Percentiles rank a stretch among this genome's conserved stretches.
Conservation (phyloP, 768 basidiomycete genomes). For the Fomitopsis serialis region DNA sequence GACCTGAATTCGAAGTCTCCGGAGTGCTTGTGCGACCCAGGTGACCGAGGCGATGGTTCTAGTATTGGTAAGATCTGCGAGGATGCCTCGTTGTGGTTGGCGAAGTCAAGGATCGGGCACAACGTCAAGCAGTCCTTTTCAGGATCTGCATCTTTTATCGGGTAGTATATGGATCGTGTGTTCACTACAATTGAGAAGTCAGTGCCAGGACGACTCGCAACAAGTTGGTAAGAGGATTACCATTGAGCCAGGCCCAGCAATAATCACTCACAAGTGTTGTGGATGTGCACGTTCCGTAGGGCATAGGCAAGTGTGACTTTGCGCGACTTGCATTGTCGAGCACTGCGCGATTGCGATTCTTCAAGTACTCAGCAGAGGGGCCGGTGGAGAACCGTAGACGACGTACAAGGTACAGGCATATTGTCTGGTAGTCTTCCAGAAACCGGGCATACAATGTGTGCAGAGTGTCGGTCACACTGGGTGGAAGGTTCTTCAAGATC, state of each 20-base stretch:
- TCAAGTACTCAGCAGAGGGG: neutral
- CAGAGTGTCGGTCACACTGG: conserved; percentile 36
- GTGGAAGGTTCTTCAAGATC: conserved; percentile 45
- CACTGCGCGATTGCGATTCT: conserved; percentile 5
- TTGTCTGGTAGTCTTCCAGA: conserved; percentile 50
- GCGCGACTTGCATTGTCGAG: conserved; percentile 6
- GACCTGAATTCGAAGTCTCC: conserved; percentile 50
- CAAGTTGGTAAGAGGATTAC: conserved; percentile 30
- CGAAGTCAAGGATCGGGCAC: conserved; percentile 88
- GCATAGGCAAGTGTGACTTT: neutral
- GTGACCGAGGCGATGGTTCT: conserved; percentile 6
- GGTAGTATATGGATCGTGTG: conserved; percentile 83
- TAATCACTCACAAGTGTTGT: conserved; percentile 31
- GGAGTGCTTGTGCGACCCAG: conserved; percentile 24
- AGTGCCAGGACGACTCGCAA: neutral
- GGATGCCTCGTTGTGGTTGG: conserved; percentile 58
- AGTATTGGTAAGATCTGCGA: conserved; percentile 40
- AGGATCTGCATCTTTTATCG: conserved; percentile 39
- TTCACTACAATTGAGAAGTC: conserved; percentile 54
- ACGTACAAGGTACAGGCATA: conserved; percentile 51
- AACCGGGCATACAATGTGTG: conserved; percentile 43
- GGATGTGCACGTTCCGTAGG: neutral
- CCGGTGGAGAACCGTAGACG: neutral
- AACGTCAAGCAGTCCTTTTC: conserved; percentile 78
- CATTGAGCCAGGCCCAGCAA: conserved; percentile 91